Conservation (phyloP, 768 basidiomycete genomes). For the Rhodotorula graminis region DNA sequence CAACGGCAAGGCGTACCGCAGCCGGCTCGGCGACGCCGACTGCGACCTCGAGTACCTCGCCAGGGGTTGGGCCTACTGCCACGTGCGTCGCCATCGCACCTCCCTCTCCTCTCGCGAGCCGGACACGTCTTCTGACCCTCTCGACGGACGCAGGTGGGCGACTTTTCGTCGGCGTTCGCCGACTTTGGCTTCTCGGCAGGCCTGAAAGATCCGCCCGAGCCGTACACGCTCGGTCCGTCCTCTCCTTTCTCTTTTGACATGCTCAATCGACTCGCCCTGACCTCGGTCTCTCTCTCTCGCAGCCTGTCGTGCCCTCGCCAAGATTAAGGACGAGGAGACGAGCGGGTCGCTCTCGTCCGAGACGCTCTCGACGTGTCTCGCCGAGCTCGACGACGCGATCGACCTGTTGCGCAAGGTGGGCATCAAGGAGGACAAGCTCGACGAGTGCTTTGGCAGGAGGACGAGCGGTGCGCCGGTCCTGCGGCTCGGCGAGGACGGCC, state of each 20-base stretch:
- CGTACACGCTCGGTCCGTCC: constrained; percentile 18
- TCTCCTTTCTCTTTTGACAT: background rate
- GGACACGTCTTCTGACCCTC: too few relatives aligned
- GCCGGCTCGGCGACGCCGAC: constrained; percentile 27
- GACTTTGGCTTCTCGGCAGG: constrained; percentile 20
- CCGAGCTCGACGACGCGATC: constrained; percentile 19
- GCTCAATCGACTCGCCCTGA: too few relatives aligned
- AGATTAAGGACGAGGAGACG: constrained; percentile 18
- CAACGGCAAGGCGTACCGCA: constrained; percentile 18
- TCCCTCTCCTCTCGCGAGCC: too few relatives aligned
- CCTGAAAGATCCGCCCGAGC: constrained; percentile 19
- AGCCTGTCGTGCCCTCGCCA: constrained; percentile 30
- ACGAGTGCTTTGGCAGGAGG: background rate
- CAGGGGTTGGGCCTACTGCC: constrained; percentile 24
- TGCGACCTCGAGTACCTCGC: constrained; percentile 32
- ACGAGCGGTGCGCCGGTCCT: constrained; percentile 11
- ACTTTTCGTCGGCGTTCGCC: constrained; percentile 16
- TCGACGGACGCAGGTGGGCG: background rate
- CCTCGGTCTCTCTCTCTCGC: background rate
- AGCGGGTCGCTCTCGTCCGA: background rate
- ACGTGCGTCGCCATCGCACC: background rate
- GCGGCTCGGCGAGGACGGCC: background rate
- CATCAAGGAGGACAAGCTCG: background rate
- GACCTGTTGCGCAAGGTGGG: background rate
- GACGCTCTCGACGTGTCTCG: background rate